A percentile compares a stretch with the other conserved stretches of the same genome.
Conservation (phyloP, 1,284 basidiomycete species). For the Marasmius fiardii region DNA sequence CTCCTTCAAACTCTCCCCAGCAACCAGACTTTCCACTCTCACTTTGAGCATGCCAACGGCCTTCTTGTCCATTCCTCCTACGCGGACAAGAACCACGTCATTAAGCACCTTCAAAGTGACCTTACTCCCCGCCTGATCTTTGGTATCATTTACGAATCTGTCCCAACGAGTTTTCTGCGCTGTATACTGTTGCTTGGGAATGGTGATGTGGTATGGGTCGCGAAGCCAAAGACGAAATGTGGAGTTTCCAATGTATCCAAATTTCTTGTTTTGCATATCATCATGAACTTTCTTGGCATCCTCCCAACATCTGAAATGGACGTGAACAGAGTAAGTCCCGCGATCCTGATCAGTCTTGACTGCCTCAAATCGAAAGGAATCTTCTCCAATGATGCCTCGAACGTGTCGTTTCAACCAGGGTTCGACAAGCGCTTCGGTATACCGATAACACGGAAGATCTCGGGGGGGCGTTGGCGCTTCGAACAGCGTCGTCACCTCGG, state of each 20-base stretch:
- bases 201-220: conserved; percentile 42
- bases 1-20: conserved; percentile 40
- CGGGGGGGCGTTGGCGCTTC: conserved; percentile 10
- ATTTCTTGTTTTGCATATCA: conserved; percentile 24
- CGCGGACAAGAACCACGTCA: conserved; percentile 26
- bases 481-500: conserved; percentile 17
- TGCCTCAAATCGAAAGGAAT: not conserved
- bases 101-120: conserved; percentile 2
- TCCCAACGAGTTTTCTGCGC: conserved; percentile 49
- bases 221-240: conserved; percentile 34
- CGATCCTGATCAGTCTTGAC: conserved; percentile 12
- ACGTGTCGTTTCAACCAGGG: not conserved
- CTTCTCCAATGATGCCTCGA: not conserved
- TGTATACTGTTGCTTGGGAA: conserved; percentile 44
- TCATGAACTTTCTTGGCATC: conserved; percentile 34
- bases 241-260: conserved; percentile 24
- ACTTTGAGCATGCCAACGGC: conserved; percentile 54
- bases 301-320: conserved; percentile 45
- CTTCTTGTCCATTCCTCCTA: conserved; percentile 40
- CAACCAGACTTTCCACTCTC: conserved; percentile 48
- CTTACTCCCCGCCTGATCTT: conserved; percentile 4
- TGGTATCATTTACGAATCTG: conserved; percentile 24
- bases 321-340: conserved; percentile 29
- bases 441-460: conserved; percentile 13
- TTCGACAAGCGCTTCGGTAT: conserved; percentile 12